These are phyloP conservation scores for Macrolepiota albuminosa DNA, from an alignment of 768 basidiomycete species.

Conservation along the genomic window DNA sequence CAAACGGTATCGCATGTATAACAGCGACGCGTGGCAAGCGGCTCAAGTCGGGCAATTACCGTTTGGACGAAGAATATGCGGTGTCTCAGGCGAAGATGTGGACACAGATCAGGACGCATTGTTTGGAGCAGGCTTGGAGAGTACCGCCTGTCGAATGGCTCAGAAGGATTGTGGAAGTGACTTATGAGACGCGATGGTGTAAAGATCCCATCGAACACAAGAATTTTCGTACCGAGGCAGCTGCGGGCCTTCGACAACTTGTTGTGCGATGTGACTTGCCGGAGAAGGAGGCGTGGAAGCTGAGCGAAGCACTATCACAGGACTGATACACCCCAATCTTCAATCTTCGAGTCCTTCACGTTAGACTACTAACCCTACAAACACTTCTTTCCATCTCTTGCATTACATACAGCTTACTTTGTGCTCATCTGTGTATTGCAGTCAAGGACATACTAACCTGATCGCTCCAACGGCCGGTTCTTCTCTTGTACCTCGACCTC, in stretches of 20 bases:
- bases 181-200: not conserved
- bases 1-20: conserved; percentile 32
- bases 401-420: not conserved
- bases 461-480: too few relatives aligned
- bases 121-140: conserved; percentile 9
- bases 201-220: not conserved
- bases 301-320: conserved; percentile 1
- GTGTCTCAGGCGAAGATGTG: conserved; percentile 21
- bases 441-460: too few relatives aligned
- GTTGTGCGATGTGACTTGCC: conserved; percentile 14
- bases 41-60: conserved; percentile 6
- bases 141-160: conserved; percentile 14
- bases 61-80: conserved; percentile 24
- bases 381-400: not conserved
- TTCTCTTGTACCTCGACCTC: too few relatives aligned
- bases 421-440: too few relatives aligned
- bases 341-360: not conserved
- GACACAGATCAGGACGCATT: conserved; percentile 15
- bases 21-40: conserved; percentile 26
- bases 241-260: conserved; percentile 8
- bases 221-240: not conserved
- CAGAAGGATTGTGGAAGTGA: not conserved
- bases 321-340: not conserved
- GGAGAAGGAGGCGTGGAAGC: conserved; percentile 7
- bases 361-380: not conserved